phyloP scores from a whole-genome alignment of 2,329 filamentous ascomycete species.

The Cordyceps militaris region DNA sequence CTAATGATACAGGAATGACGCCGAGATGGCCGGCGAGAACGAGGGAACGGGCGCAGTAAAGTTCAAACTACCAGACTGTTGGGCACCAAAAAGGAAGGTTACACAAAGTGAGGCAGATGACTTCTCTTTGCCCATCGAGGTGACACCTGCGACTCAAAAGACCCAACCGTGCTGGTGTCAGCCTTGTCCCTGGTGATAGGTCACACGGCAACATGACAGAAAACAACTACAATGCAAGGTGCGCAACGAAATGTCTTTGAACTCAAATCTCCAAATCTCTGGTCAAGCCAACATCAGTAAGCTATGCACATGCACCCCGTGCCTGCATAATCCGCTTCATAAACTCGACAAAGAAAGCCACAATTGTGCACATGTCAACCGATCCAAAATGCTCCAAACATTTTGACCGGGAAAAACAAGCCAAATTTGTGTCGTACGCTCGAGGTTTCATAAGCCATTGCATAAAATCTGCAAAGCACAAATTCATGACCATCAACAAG shows the following conservation, averaged over 20 bases:
- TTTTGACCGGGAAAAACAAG: not conserved
- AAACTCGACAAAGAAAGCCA: not conserved
- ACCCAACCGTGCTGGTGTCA: too few relatives aligned
- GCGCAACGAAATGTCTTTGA: not conserved
- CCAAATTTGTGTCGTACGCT: not conserved
- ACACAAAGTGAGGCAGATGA: not conserved
- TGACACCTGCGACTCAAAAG: not conserved
- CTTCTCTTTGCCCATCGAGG: too few relatives aligned
- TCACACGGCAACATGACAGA: not conserved
- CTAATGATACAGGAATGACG: too few relatives aligned
- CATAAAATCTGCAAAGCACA: not conserved
- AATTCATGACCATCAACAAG: not conserved
- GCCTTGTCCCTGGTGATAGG: not conserved
- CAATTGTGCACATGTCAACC: not conserved
- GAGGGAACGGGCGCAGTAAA: too few relatives aligned
- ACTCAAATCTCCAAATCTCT: not conserved
- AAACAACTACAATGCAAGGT: not conserved
- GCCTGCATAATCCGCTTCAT: not conserved
- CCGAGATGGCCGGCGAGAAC: too few relatives aligned
- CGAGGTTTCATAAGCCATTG: not conserved
- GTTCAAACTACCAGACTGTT: too few relatives aligned
- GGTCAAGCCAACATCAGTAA: not conserved
- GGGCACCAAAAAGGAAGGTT: not conserved
- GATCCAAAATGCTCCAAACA: slow-evolving; percentile 6
- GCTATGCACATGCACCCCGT: not conserved